Evolutionary conservation across 371 early-diverging fungal species (phyloP), one percentile per base, ranked within the genome.

Genomic region (Smittium mucronatum): DNA sequence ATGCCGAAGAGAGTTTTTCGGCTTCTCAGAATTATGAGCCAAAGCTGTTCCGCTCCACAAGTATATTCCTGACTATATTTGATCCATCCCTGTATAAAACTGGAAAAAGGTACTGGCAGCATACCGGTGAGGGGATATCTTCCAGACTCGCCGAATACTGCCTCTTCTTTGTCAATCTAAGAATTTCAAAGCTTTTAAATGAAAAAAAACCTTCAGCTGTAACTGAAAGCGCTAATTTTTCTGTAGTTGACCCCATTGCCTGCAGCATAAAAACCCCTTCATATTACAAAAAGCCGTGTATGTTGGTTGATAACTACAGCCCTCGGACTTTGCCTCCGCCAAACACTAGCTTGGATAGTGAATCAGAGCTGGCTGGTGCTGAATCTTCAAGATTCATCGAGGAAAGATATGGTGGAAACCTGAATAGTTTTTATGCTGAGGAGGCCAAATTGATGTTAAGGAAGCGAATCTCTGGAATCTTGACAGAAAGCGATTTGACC

Each of bases 31-130:
- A 68, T 63, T 75, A 61, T 5, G 73, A 58, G 71, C 73, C 63
- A 70, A 68, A 67, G 0, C 67, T 59, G 30, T 72, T 75, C 15
- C 8, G 35, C 5, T 75, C 78, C 0, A 81, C 86, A 34, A 77
- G 80, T 2, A 75, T 93, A 21, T 86, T 84, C 75, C 84, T 88
- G 63, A 85, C 91, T 17, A 70, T 94, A 36, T 91, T 92, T 76
- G 88, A 90, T 2, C 75, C 78, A 70, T 85, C 83, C 5, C 84
- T 84, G 35, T 85, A 84, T 59, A 70, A 82, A 2, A 75, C 90
- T 36, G 95, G 90, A 8, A 95, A 94, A 72, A 87, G 85, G 78
- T 94, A 86, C 70, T 97, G 97, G 97, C 96, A 96, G 77, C 95
- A 95, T 75, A 76, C 92, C 1, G 97, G 97, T 29, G 91, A 91